These are phyloP conservation scores for Dendrobium nobile DNA, from an alignment of 106 monocot species.

Conservation along the genomic window DNA sequence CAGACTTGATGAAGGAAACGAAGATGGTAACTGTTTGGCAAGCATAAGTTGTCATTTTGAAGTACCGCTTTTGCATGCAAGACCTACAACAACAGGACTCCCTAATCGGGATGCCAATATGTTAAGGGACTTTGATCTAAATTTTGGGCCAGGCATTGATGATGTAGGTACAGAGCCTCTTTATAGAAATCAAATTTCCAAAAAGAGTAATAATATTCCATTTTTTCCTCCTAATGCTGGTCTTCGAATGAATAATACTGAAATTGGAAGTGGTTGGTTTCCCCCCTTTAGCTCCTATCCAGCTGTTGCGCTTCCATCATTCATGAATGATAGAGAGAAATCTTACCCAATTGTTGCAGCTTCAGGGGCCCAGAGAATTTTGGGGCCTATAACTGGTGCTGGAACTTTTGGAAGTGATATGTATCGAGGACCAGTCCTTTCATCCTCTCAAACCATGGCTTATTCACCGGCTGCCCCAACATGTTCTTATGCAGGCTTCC, in stretches of 20 bases:
- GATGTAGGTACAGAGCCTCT: slow-evolving; percentile 26
- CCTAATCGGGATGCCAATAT: slow-evolving; percentile 21
- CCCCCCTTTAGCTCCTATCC: slow-evolving; percentile 40
- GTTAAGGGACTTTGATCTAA: slow-evolving; percentile 59
- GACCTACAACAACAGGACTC: slow-evolving; percentile 19
- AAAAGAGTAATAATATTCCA: slow-evolving; percentile 16
- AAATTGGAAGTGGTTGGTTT: slow-evolving; percentile 42
- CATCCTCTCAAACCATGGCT: slow-evolving; percentile 38
- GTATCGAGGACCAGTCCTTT: slow-evolving; percentile 40
- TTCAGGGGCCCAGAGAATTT: slow-evolving; percentile 25
- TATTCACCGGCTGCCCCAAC: slow-evolving; percentile 30
- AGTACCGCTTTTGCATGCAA: slow-evolving; percentile 17
- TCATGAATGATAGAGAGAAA: slow-evolving; percentile 38
- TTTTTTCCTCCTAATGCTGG: slow-evolving; percentile 25
- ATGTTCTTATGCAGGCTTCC: slow-evolving; percentile 42
- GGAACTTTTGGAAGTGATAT: slow-evolving; percentile 33
- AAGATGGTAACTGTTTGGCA: slow-evolving; percentile 28
- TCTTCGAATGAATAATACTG: slow-evolving; percentile 38
- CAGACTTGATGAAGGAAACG: slow-evolving; percentile 41
- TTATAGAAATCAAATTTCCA: slow-evolving; percentile 18
- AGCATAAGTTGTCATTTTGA: slow-evolving; percentile 19
- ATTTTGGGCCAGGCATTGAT: slow-evolving; percentile 49
- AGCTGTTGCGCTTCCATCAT: slow-evolving; percentile 32
- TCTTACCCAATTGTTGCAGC: slow-evolving; percentile 33
- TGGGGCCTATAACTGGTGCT: slow-evolving; percentile 21